Percentiles rank a stretch among this genome's conserved stretches.
phyloP scores from a whole-genome alignment of 352 stramenopile species.

The Pythium coloratum region DNA sequence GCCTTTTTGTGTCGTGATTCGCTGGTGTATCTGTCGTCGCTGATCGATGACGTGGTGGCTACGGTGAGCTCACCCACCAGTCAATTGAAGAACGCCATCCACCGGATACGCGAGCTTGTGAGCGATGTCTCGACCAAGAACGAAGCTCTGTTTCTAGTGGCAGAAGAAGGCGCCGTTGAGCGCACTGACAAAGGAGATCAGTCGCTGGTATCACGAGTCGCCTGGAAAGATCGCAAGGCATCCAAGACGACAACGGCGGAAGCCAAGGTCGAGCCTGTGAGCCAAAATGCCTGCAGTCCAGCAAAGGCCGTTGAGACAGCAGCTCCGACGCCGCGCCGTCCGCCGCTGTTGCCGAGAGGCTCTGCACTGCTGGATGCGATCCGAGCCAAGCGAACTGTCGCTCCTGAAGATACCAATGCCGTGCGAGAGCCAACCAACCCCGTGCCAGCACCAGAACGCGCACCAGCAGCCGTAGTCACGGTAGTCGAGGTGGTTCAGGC shows the following conservation, averaged over 20 bases:
- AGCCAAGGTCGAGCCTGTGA: neutral
- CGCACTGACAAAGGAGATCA: neutral
- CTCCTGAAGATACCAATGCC: neutral
- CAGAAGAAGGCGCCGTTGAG: constrained; percentile 9
- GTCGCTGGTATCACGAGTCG: neutral
- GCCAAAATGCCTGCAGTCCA: neutral
- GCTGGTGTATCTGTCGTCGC: constrained; percentile 1
- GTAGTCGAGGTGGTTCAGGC: neutral
- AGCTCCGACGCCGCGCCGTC: neutral
- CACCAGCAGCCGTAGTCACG: neutral
- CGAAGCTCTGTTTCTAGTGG: constrained; percentile 16
- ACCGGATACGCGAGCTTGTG: constrained; percentile 38
- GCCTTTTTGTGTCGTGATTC: constrained; percentile 19
- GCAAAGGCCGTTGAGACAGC: neutral
- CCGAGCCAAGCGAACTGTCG: constrained; percentile 19
- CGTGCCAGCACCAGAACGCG: neutral
- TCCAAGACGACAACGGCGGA: neutral
- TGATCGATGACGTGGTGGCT: constrained; percentile 41
- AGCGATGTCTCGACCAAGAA: constrained; percentile 48
- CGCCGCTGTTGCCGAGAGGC: constrained; percentile 2
- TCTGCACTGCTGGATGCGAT: constrained; percentile 27
- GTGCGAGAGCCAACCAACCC: neutral
- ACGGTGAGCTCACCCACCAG: neutral
- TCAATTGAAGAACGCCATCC: constrained; percentile 11
- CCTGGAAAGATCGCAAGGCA: neutral